Conservation (phyloP, 2,329 filamentous ascomycete species). For the Botryotinia globosa region DNA sequence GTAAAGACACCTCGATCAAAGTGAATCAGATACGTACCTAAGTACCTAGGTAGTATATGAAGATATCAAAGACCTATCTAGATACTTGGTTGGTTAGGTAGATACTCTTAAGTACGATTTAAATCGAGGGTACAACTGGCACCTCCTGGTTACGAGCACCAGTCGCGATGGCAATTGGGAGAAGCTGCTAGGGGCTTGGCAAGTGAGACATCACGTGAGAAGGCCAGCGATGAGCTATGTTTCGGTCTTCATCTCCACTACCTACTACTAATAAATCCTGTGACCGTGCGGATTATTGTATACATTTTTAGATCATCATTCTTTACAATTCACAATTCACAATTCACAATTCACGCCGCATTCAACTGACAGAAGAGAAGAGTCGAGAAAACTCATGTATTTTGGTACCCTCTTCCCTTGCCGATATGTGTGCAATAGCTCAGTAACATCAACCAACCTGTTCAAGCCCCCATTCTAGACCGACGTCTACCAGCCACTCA, state of each 20-base stretch:
- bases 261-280: neutral
- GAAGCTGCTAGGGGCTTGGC: neutral
- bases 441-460: neutral
- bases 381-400: neutral
- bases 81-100: neutral
- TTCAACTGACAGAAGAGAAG: neutral
- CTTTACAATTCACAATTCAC: neutral
- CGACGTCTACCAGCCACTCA: neutral
- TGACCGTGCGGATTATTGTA: neutral
- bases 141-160: neutral
- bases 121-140: neutral
- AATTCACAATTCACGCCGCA: neutral
- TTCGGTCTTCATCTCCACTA: neutral
- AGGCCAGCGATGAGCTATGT: neutral
- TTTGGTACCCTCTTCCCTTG: neutral
- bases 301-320: neutral
- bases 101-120: neutral
- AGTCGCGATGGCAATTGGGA: neutral
- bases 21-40: neutral
- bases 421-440: neutral
- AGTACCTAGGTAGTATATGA: neutral
- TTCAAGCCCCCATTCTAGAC: slow-evolving; percentile 5
- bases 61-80: neutral
- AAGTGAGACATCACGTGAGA: neutral
- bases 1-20: neutral